A percentile compares a stretch with the other conserved stretches of the same genome.
phyloP scores from a whole-genome alignment of 805 yeast genomes.

The Candida jianshihensis region DNA sequence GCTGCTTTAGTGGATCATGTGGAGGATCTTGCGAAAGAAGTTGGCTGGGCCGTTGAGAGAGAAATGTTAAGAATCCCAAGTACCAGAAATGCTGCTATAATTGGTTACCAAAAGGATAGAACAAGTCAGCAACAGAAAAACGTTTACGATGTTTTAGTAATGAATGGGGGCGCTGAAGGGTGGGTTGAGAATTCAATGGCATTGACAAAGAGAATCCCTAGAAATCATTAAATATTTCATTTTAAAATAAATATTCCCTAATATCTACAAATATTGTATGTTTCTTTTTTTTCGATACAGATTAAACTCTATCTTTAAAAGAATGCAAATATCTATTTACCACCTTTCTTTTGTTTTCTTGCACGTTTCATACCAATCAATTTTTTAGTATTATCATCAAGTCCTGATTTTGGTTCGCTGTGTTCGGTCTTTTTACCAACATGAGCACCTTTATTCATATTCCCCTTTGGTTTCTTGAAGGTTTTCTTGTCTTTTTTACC shows the following conservation, averaged over 20 bases:
- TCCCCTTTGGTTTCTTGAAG: conserved; percentile 35
- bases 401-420: conserved; percentile 25
- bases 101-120: conserved; percentile 47
- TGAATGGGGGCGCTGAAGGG: conserved; percentile 86
- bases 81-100: conserved; percentile 85
- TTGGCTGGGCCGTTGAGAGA: conserved; percentile 81
- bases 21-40: conserved; percentile 52
- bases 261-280: too few relatives aligned
- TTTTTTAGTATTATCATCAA: conserved; percentile 51
- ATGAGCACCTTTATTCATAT: conserved; percentile 35
- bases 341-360: conserved; percentile 44
- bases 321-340: conserved; percentile 16
- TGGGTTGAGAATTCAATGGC: conserved; percentile 82
- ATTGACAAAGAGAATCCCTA: conserved; percentile 61
- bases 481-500: conserved; percentile 9
- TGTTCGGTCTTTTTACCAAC: conserved; percentile 10
- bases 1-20: conserved; percentile 84
- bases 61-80: conserved; percentile 92
- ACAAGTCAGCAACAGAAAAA: conserved; percentile 23
- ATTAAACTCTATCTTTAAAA: too few relatives aligned
- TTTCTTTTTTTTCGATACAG: too few relatives aligned
- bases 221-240: conserved; percentile 46
- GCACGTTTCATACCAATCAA: conserved; percentile 65
- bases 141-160: conserved; percentile 53
- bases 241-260: too few relatives aligned